Evolutionary conservation across 139 green algal genomes (phyloP), one percentile per base, ranked within the genome.

Genomic region (Bryopsis sp.): DNA sequence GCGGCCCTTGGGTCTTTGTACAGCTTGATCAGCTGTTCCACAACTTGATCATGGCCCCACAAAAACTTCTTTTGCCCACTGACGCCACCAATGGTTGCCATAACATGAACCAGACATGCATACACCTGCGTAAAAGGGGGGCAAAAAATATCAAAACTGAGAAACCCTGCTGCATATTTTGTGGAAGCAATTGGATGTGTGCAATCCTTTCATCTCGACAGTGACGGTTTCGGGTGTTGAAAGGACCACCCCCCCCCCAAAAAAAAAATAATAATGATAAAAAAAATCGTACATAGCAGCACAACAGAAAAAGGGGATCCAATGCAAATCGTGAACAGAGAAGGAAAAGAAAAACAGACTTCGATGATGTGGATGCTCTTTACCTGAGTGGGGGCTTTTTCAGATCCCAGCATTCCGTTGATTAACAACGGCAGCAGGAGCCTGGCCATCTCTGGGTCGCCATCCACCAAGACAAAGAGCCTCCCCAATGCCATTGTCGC

Each of bases 1-100:
- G 48, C 48, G 28, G 70, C 72, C 36, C 74, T 28, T 37, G 79
- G 72, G 69, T 72, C 72, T 50, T 79, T 81, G 68, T 85, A 86
- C 2, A 85, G 68, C 65, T 85, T 85, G 59, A 79, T 58, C 15
- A 86, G 67, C n/a, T 76, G 61, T 24, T 83, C 80, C 1, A 82
- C 58, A 19, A 82, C 75, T 28, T 68, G 72, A 46, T 81, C 66
- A 48, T 79, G 80, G 2, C 60, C 80, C 79, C 79, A 86, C 33
- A 61, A 68, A 54, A 58, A 72, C 22, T 26, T 43, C 3, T 34
- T 71, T 8, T 39, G 58, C 36, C 2, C n/a, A 29, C 58, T 62
- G 29, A 65, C 58, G 6, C 58, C 58, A 47, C 58, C 58, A 43
- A 65, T 65, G 5, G 58, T 65, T 6, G 58, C 58, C 24, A 65